Evolutionary conservation across 345 rosid genomes (phyloP), one percentile per base, ranked within the genome.

Genomic region (Bretschneidera sinensis): DNA sequence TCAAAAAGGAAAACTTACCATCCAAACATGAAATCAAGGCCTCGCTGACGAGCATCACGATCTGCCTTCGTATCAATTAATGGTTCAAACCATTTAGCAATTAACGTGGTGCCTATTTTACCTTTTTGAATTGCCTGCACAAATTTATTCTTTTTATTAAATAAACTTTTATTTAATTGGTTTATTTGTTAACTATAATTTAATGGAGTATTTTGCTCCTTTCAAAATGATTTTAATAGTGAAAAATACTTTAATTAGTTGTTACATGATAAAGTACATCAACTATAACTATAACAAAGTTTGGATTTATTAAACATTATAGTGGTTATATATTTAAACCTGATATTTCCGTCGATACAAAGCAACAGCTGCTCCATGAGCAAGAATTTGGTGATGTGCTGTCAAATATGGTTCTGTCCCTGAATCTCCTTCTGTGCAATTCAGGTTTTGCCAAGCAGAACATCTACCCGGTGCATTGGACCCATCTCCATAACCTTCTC

Each of bases 321-420:
- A 39, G 17, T n/a, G 17, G 23, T 20, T 1, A 10, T 28, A 31
- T 0, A 17, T 33, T 35, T 21, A 31, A 21, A 80, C 86, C 74
- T 81, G 72, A 18, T 76, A 78, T 43, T 68, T 76, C 2, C 54
- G 31, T 28, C 53, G 70, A 23, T 84, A 84, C n/a, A 79, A 9
- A 17, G 62, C 21, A 0, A 68, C 82, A 0, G 73, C 82, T 0
- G 70, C 59, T 4, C 76, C 84, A 61, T 82, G 87, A 49, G 89
- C 86, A 59, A 84, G 86, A 52, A 84, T 65, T 47, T 45, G 64
- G 51, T 84, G 23, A 54, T 81, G 86, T 0, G 73, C 49, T 11
- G 76, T 82, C 51, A 78, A n/a, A 20, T 79, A 84, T 0, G 89
- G 89, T 61, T 84, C 89, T 0, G 66, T 69, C 8, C 62, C 66